phyloP scores from a whole-genome alignment of 139 green algal genomes.

The Chlorella vulgaris region DNA sequence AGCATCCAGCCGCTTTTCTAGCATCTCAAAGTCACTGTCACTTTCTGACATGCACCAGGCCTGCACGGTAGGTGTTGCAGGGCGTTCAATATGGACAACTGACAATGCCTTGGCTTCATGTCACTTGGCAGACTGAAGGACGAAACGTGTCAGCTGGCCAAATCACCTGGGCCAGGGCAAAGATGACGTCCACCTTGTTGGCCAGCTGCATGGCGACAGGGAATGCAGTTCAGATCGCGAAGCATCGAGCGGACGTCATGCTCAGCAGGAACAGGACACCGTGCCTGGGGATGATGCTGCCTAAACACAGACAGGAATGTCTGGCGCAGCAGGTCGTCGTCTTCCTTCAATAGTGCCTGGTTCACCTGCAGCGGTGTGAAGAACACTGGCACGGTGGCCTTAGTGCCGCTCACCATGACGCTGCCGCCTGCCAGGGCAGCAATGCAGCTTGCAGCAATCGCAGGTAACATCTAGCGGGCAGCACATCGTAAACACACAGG shows the following conservation, averaged over 20 bases:
- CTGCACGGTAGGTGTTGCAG: not conserved
- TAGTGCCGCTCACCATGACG: not conserved
- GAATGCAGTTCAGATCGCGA: too few relatives aligned
- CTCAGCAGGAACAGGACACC: too few relatives aligned
- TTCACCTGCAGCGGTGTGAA: slow-evolving; percentile 42
- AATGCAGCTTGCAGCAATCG: not conserved
- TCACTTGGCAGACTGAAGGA: not conserved
- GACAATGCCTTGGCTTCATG: too few relatives aligned
- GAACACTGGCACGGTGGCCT: not conserved
- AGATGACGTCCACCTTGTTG: slow-evolving; percentile 75
- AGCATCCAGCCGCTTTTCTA: slow-evolving; percentile 71
- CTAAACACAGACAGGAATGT: slow-evolving; percentile 72
- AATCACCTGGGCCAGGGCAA: slow-evolving; percentile 66
- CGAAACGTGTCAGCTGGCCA: not conserved
- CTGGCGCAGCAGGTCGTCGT: slow-evolving; percentile 52
- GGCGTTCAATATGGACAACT: not conserved
- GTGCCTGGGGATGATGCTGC: slow-evolving; percentile 81
- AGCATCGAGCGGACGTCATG: too few relatives aligned
- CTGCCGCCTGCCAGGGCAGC: too few relatives aligned
- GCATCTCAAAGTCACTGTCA: slow-evolving; percentile 80
- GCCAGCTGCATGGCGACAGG: slow-evolving; percentile 28
- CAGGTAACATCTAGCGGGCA: not conserved
- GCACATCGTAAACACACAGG: not conserved
- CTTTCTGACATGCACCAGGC: slow-evolving; percentile 73
- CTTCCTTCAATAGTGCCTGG: slow-evolving; percentile 51